Evolutionary conservation across 192 early-diverging fungal species (phyloP), one percentile per base, ranked within the genome.

Genomic region (Umbelopsis isabellina): DNA sequence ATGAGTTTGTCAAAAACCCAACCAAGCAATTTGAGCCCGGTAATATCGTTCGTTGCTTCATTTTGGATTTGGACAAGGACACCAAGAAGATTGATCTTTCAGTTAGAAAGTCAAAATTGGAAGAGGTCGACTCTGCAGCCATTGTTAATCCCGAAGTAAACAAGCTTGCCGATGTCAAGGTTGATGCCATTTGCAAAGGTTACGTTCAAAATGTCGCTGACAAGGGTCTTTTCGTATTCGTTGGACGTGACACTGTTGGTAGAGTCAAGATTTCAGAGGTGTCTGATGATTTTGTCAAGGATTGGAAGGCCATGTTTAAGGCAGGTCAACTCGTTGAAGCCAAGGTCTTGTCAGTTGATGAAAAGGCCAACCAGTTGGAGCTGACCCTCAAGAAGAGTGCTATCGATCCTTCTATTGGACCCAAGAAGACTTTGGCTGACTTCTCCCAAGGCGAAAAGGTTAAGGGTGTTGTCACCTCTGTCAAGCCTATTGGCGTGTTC

Each of bases 191-290:
- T 13, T 71, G 94, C 11, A 83, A 85, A 35, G 95, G 92, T 0
- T 94, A 85, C 68, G 88, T 97, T 46, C 83, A 81, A 49, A 91
- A 88, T 66, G 81, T 91, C 10, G 85, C 86, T 2, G 85, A 92
- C n/a, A 83, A 83, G 44, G 90, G 90, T 68, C 78, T 89, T 61
- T 95, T 98, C 77, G 83, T 98, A 22, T 61, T 79, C 18, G 78
- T 97, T 30, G 86, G 85, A 47, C 87, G 81, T 65, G 73, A 81
- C 11, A 45, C 92, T 23, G 76, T 76, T 66, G 96, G 82, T 18
- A 89, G 93, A 64, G 94, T 95, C 46, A 89, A 94, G 78, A 95
- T 98, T 72, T 82, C 89, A 35, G 90, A 97, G 70, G 68, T 98
- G 16, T 92, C 90, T 3, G 95, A 97, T 82, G 90, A 87, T 33